Evolutionary conservation across 768 basidiomycete genomes (phyloP).

Genomic region (Lactarius psammicola): DNA sequence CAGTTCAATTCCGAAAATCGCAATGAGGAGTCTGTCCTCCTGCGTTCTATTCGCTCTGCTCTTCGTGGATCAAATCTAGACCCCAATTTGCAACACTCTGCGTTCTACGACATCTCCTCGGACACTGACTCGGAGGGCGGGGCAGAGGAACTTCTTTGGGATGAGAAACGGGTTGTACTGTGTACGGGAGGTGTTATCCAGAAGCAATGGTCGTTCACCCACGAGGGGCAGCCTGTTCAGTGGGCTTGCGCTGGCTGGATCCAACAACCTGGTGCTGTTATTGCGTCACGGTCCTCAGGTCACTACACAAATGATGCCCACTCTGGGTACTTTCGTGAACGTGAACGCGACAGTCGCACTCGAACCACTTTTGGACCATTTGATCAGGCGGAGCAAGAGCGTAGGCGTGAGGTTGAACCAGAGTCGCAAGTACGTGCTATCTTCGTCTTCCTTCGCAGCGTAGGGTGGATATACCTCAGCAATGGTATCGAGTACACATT

Average conservation of each 20-base stretch:
- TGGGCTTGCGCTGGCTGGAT: slow-evolving; percentile 78
- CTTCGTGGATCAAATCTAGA: slow-evolving; percentile 45
- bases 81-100: slow-evolving; percentile 9
- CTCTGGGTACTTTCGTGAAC: slow-evolving; percentile 31
- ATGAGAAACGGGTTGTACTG: slow-evolving; percentile 58
- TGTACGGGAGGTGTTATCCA: slow-evolving; percentile 65
- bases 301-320: slow-evolving; percentile 34
- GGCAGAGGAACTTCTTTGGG: slow-evolving; percentile 67
- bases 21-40: slow-evolving; percentile 41
- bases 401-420: slow-evolving; percentile 41
- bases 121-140: slow-evolving; percentile 37
- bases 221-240: slow-evolving; percentile 70
- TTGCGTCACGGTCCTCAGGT: slow-evolving; percentile 32
- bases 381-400: slow-evolving; percentile 32
- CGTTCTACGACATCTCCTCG: slow-evolving; percentile 10
- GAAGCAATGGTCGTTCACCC: slow-evolving; percentile 72
- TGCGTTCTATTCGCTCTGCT: slow-evolving; percentile 58
- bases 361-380: slow-evolving; percentile 45
- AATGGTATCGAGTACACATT: slow-evolving; percentile 77
- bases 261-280: slow-evolving; percentile 47
- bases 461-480: slow-evolving; percentile 66
- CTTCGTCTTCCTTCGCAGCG: slow-evolving; percentile 75
- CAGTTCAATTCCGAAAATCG: slow-evolving; percentile 11
- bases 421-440: slow-evolving; percentile 54
- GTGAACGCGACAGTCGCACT: slow-evolving; percentile 32